These are phyloP conservation scores for Yarrowia hollandica DNA, from an alignment of 805 yeast species.

Conservation along the genomic window DNA sequence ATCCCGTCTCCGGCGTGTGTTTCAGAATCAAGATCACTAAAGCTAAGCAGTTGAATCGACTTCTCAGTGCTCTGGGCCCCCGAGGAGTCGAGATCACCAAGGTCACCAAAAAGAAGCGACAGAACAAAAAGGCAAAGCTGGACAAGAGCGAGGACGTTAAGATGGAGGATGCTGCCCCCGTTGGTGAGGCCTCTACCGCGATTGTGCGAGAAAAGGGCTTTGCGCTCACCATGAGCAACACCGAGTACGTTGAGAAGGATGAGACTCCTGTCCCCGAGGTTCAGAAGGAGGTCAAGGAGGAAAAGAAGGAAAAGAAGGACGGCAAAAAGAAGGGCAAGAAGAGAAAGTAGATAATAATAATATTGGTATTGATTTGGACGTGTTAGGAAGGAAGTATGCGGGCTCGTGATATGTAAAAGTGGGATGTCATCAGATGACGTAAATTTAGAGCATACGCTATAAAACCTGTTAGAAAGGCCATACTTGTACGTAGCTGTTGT, in stretches of 20 bases:
- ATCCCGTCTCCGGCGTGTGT: conserved; percentile 63
- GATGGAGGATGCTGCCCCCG: background rate
- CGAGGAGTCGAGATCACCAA: conserved; percentile 35
- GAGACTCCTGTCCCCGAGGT: conserved; percentile 16
- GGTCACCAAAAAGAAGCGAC: conserved; percentile 16
- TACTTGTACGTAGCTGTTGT: too few relatives aligned
- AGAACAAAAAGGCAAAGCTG: conserved; percentile 12
- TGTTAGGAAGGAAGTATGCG: too few relatives aligned
- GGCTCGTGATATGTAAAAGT: too few relatives aligned
- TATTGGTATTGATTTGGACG: background rate
- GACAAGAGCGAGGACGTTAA: conserved; percentile 4
- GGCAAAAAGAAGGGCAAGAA: conserved; percentile 27
- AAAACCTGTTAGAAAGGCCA: too few relatives aligned
- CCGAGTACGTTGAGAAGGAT: conserved; percentile 26
- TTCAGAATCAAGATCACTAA: conserved; percentile 59
- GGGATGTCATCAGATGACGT: too few relatives aligned
- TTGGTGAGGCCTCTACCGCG: background rate
- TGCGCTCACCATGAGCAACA: conserved; percentile 27
- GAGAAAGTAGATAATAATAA: conserved; percentile 15
- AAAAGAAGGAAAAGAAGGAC: conserved; percentile 13
- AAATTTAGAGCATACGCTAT: too few relatives aligned
- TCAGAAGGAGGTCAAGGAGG: conserved; percentile 6
- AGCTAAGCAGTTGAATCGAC: conserved; percentile 69
- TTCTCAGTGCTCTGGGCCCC: conserved; percentile 68
- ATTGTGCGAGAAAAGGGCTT: conserved; percentile 25